These are phyloP conservation scores for Leccinum pachyderme DNA, from an alignment of 1,284 basidiomycete genomes.

Conservation along the genomic window DNA sequence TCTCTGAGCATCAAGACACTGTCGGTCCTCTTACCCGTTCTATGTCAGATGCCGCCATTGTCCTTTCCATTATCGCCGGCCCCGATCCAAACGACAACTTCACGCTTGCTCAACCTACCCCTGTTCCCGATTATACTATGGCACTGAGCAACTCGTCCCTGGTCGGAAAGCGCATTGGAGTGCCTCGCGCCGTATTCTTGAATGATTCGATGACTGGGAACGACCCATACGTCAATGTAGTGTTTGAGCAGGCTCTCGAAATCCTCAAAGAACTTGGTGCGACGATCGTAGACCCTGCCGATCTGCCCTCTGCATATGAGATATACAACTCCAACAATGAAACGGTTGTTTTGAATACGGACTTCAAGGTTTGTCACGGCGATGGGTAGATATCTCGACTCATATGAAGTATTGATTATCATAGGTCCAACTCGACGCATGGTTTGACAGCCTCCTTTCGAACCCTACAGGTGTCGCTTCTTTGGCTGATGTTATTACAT, in stretches of 20 bases:
- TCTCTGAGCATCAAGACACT: slow-evolving; percentile 62
- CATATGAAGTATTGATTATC: neutral
- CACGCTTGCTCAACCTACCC: slow-evolving; percentile 53
- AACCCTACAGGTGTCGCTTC: slow-evolving; percentile 55
- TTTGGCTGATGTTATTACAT: slow-evolving; percentile 55
- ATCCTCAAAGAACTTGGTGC: slow-evolving; percentile 53
- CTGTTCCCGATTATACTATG: slow-evolving; percentile 54
- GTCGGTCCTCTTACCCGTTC: slow-evolving; percentile 62
- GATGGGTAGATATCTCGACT: neutral
- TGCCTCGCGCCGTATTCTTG: slow-evolving; percentile 49
- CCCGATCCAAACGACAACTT: slow-evolving; percentile 59
- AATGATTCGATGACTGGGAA: slow-evolving; percentile 43
- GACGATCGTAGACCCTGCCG: slow-evolving; percentile 59
- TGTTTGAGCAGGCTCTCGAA: slow-evolving; percentile 50
- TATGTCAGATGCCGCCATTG: slow-evolving; percentile 56
- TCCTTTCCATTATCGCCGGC: slow-evolving; percentile 61
- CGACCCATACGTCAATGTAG: slow-evolving; percentile 42
- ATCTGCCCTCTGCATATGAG: slow-evolving; percentile 56
- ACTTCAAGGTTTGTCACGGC: slow-evolving; percentile 52
- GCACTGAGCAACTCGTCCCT: slow-evolving; percentile 51
- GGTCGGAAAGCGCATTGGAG: slow-evolving; percentile 58
- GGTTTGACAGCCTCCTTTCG: slow-evolving; percentile 40
- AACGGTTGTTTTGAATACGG: slow-evolving; percentile 48
- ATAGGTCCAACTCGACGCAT: slow-evolving; percentile 52
- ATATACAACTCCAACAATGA: slow-evolving; percentile 52